Conservation (phyloP, 2,329 filamentous ascomycete genomes). For the Simplicillium aogashimaense region DNA sequence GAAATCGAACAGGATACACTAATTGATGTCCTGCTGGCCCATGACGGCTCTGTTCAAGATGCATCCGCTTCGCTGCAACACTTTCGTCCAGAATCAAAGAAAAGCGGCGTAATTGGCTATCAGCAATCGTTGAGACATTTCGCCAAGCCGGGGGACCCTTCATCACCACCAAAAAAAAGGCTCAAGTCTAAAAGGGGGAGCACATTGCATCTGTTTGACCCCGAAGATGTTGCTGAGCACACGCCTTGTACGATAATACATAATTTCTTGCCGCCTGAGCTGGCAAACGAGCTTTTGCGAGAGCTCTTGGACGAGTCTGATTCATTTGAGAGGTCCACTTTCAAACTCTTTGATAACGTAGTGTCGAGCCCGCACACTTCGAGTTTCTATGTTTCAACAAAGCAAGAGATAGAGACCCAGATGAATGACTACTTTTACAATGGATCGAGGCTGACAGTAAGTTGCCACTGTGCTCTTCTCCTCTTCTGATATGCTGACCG, state of each 20-base stretch:
- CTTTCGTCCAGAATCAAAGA: constrained; percentile 19
- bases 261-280: constrained; percentile 67
- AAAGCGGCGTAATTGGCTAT: constrained; percentile 31
- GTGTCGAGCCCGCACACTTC: constrained; percentile 79
- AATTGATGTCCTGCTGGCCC: constrained; percentile 68
- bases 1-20: constrained; percentile 53
- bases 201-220: constrained; percentile 76
- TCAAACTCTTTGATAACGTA: constrained; percentile 81
- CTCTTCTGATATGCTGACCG: background rate
- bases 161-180: constrained; percentile 31
- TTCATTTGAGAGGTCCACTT: constrained; percentile 60
- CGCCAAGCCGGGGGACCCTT: constrained; percentile 3
- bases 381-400: constrained; percentile 70
- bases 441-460: constrained; percentile 57
- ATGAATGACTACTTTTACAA: constrained; percentile 81
- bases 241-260: constrained; percentile 90
- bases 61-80: constrained; percentile 47
- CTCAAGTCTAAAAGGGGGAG: constrained; percentile 63
- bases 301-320: constrained; percentile 69
- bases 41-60: constrained; percentile 64
- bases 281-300: constrained; percentile 62
- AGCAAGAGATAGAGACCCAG: constrained; percentile 58
- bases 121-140: constrained; percentile 54
- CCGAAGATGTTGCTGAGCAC: constrained; percentile 68
- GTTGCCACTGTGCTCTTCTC: background rate